Base-by-base conservation (phyloP, 441 rosid species). In the Francoa sonchifolia region DNA sequence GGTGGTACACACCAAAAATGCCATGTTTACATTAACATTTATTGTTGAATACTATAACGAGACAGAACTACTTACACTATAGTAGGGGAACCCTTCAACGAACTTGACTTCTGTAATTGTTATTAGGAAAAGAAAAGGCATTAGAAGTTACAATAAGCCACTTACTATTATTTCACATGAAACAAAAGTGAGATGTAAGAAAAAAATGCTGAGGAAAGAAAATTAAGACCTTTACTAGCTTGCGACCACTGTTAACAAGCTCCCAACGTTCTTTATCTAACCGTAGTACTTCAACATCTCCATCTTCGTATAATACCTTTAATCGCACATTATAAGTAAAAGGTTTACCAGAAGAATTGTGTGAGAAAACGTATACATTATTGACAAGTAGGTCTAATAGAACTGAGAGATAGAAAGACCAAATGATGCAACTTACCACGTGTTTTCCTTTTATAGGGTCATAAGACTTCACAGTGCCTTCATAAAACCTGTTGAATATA, bases 211-310 rank as follows among this genome's bases (percentile, higher is more conserved):
- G 35, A 50, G 38, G 51, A 35, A 34, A 32, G 33, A 56, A 32
- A 56, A 58, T 15, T 13, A 47, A 49, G 27, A 89, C 99, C 99
- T 93, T 84, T 54, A 58, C 26, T 21, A 74, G 29, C 60, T 82
- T 93, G 63, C 63, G 73, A 47, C 73, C 74, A 8, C 44, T 60
- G 57, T 83, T 75, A 48, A 70, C 50, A 9, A 82, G 77, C 65
- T 93, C 94, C 99, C 99, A 93, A 33, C 83, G 81, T 60, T 93
- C 99, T 65, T 72, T 93, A 32, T 82, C 82, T 21, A 93, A 66
- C 48, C 76, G 67, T 26, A 93, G 89, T 41, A 93, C 93, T 67
- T 93, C 99, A 37, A 93, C 77, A 73, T 87, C 99, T 46, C 94
- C 99, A 59, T 93, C 99, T 45, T 93, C 79, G 33, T 93, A 93